phyloP scores from a whole-genome alignment of 805 yeast species.

The Yueomyces sp. region DNA sequence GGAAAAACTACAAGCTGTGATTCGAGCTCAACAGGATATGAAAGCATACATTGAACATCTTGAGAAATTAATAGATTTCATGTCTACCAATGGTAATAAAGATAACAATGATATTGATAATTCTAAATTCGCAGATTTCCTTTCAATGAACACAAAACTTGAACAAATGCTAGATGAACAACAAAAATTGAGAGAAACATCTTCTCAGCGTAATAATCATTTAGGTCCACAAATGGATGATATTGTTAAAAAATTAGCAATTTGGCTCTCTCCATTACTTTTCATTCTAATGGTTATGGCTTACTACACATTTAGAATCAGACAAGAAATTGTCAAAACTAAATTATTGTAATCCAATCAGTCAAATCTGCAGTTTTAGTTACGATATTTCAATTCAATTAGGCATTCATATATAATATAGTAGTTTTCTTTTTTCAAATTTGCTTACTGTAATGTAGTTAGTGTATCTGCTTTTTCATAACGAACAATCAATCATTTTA shows the following conservation, averaged over 20 bases:
- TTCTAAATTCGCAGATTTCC: slow-evolving; percentile 14
- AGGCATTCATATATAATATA: no score
- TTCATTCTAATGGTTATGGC: slow-evolving; percentile 21
- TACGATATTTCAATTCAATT: background rate
- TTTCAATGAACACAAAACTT: slow-evolving; percentile 18
- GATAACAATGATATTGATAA: background rate
- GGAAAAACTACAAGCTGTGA: slow-evolving; percentile 11
- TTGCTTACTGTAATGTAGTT: no score
- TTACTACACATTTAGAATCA: slow-evolving; percentile 23
- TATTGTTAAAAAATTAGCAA: slow-evolving; percentile 14
- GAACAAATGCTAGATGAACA: slow-evolving; percentile 20
- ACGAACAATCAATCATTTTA: no score
- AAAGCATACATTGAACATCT: slow-evolving; percentile 10
- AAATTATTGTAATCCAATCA: slow-evolving; percentile 13
- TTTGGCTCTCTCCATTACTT: slow-evolving; percentile 21
- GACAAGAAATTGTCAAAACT: slow-evolving; percentile 24
- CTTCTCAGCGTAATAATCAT: slow-evolving; percentile 6
- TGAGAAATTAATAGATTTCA: background rate
- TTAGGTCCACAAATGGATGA: slow-evolving; percentile 20
- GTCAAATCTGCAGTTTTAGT: background rate
- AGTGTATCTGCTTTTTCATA: no score
- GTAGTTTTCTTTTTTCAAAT: no score
- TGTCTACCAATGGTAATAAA: background rate
- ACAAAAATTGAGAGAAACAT: slow-evolving; percentile 17
- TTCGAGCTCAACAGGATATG: slow-evolving; percentile 11